Base-by-base conservation (phyloP, 805 yeast genomes). In the Komagataella mondaviorum region DNA sequence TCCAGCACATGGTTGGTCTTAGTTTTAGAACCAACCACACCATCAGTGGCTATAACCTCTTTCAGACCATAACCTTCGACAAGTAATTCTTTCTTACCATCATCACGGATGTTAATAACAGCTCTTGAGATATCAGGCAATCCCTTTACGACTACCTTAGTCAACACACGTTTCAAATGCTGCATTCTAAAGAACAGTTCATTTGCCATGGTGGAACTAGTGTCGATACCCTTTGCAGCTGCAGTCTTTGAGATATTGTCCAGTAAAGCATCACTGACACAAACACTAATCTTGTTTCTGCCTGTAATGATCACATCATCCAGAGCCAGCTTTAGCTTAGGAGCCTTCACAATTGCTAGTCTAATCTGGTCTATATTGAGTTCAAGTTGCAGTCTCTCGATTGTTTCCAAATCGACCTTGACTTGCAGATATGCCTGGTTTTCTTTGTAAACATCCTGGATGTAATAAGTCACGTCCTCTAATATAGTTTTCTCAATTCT, bases 11-110 rank as follows among this genome's bases (percentile, higher is more conserved):
- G 99, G 65, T 93, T 93, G 10, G 99, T 91, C 53, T 74, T 73
- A 0, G 99, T 91, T 64, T 81, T 82, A 22, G 83, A 72, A 6
- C 99, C 96, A 46, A 91, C 72, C 49, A 93, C 88, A 71, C 99
- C 99, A 64, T 93, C 98, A 1, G 98, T 91, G 54, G 88, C 81
- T 98, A 93, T 93, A 51, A 93, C 99, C 49, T 88, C 88, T 61
- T 89, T 86, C 57, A 93, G 71, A 39, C 99, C 99, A 63, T 93
- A 93, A 44, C 99, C 99, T 76, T 93, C 99, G 48, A 93, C 98
- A 59, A 93, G 76, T 56, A 93, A 72, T 69, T 93, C 99, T 65
- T 88, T 87, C 65, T 81, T 85, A 58, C 85, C 83, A 63, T 85
- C 86, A 63, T 87, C 93, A 56, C 81, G 77, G 58, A 93, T 90